Conservation (phyloP, 2,329 filamentous ascomycete genomes). For the Colletotrichum eremochloae region DNA sequence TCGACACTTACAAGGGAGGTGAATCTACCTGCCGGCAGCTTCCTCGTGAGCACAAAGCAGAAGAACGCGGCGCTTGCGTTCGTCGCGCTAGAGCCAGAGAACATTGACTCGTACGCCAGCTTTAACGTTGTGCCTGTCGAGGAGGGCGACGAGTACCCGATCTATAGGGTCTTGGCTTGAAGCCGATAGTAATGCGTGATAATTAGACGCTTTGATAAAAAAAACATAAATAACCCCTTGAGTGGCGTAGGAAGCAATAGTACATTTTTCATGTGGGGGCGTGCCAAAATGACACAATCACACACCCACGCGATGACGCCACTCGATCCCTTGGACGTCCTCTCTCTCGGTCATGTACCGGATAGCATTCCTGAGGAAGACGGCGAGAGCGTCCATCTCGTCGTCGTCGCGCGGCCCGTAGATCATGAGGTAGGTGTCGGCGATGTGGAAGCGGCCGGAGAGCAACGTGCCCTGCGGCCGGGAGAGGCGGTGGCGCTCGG, state of each 20-base stretch:
- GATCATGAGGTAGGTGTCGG: conserved; percentile 54
- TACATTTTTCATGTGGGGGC: background rate
- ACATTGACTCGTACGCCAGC: conserved; percentile 51
- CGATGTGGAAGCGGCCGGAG: conserved; percentile 10
- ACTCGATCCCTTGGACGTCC: conserved; percentile 22
- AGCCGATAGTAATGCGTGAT: background rate
- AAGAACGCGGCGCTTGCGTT: conserved; percentile 50
- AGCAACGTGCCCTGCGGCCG: conserved; percentile 44
- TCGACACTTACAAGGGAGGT: conserved; percentile 43
- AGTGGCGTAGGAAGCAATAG: background rate
- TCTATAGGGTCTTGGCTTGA: conserved; percentile 46
- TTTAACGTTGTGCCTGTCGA: conserved; percentile 49
- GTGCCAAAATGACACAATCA: background rate
- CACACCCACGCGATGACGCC: conserved; percentile 12
- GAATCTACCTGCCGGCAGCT: conserved; percentile 48
- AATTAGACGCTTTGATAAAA: background rate
- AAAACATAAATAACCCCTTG: background rate
- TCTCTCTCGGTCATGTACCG: conserved; percentile 36
- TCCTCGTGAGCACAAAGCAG: conserved; percentile 50
- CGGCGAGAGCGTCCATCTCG: conserved; percentile 49
- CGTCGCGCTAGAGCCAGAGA: conserved; percentile 50
- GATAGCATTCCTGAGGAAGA: conserved; percentile 13
- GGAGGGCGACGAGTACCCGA: conserved; percentile 49
- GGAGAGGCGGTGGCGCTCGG: conserved; percentile 53
- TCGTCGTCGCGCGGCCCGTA: conserved; percentile 56